Conservation (phyloP, 495 filamentous ascomycete genomes). For the Halenospora varia region DNA sequence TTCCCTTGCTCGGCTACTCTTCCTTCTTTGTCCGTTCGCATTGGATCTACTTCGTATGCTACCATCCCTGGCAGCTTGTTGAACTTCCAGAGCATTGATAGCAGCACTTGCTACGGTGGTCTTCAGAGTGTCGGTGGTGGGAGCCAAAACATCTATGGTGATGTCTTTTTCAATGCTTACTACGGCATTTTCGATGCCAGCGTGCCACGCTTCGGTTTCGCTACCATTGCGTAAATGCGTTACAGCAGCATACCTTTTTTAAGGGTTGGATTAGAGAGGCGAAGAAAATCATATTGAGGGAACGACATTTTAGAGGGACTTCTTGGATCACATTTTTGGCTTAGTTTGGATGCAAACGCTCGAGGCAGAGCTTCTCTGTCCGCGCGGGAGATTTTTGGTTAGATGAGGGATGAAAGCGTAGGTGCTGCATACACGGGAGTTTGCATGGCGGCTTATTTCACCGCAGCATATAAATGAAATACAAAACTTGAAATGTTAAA, state of each 20-base stretch:
- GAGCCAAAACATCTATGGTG: conserved; percentile 68
- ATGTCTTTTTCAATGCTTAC: conserved; percentile 74
- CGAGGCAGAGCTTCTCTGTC: too few species aligned
- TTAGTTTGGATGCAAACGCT: too few species aligned
- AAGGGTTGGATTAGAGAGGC: neutral
- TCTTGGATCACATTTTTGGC: too few species aligned
- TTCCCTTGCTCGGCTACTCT: conserved; percentile 60
- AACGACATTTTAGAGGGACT: too few species aligned
- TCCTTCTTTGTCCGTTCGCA: conserved; percentile 58
- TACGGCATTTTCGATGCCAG: conserved; percentile 69
- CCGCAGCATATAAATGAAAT: too few species aligned
- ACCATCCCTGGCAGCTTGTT: conserved; percentile 53
- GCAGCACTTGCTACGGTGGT: conserved; percentile 57
- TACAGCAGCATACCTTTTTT: too few species aligned
- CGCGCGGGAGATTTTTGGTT: too few species aligned
- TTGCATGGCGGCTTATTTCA: too few species aligned
- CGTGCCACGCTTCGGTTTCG: conserved; percentile 30
- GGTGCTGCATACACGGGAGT: too few species aligned
- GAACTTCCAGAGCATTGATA: conserved; percentile 45
- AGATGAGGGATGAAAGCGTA: too few species aligned
- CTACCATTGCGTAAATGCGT: conserved; percentile 7
- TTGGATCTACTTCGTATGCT: conserved; percentile 40
- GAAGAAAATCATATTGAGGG: too few species aligned
- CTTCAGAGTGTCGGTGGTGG: conserved; percentile 60
- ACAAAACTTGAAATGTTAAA: too few species aligned